Evolutionary conservation across 2,329 filamentous ascomycete species (phyloP).

Genomic region (Ceratocystis lukuohia): DNA sequence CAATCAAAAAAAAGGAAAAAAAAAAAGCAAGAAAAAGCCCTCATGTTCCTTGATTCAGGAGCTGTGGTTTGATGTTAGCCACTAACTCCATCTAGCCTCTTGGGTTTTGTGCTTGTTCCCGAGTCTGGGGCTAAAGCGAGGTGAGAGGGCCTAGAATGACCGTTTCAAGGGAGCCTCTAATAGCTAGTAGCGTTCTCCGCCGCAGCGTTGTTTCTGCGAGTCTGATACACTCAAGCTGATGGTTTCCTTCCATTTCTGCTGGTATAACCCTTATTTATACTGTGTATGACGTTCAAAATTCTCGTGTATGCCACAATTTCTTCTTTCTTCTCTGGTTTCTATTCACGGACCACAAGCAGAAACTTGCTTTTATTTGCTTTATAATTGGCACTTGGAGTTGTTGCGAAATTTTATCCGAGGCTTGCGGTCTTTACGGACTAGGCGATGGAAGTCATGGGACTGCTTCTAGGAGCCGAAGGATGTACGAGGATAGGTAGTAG

Average conservation of each 20-base stretch:
- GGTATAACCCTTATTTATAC: no score
- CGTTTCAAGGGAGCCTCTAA: no score
- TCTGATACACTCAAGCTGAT: no score
- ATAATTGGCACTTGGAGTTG: neutral
- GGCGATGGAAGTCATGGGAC: neutral
- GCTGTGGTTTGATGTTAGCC: neutral
- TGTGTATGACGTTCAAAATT: no score
- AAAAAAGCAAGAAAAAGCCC: neutral
- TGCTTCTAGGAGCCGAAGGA: neutral
- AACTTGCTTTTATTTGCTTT: neutral
- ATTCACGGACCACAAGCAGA: neutral
- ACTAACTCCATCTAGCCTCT: no score
- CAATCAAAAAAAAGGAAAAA: neutral
- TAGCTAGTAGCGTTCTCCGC: no score
- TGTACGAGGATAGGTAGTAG: neutral
- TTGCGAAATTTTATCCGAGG: neutral
- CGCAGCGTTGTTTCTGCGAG: no score
- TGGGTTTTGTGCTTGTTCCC: no score
- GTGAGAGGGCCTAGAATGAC: no score
- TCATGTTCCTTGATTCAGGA: neutral
- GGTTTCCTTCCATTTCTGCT: neutral
- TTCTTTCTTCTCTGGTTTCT: neutral
- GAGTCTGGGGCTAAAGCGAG: no score
- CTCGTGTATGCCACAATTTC: neutral
- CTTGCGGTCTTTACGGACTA: slow-evolving; percentile 3